Conservation (phyloP, 1,284 basidiomycete genomes). For the Tausonia pullulans region DNA sequence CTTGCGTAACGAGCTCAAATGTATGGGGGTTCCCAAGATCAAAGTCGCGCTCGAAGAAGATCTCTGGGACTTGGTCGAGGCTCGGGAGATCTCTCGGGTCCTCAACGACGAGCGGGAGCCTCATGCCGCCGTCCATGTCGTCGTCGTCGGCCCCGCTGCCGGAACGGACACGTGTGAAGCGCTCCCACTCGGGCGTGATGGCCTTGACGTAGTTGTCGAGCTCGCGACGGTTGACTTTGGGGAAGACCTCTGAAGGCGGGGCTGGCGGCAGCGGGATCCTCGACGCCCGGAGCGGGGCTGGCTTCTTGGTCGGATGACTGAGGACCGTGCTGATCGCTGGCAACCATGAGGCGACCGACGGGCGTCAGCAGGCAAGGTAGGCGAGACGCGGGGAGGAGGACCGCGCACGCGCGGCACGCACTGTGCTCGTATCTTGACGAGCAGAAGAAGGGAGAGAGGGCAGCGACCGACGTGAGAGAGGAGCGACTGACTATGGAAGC, state of each 20-base stretch:
- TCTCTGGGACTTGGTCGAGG: slow-evolving; percentile 62
- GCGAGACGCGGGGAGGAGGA: neutral
- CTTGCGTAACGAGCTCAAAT: slow-evolving; percentile 70
- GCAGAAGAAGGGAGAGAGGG: too few species aligned
- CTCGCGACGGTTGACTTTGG: slow-evolving; percentile 67
- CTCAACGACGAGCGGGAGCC: neutral
- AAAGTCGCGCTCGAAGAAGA: slow-evolving; percentile 71
- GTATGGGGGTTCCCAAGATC: slow-evolving; percentile 74
- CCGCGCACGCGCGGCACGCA: neutral
- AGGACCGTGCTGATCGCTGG: slow-evolving; percentile 61
- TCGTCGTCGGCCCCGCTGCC: neutral
- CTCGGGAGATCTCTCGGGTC: slow-evolving; percentile 45
- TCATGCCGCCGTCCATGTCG: neutral
- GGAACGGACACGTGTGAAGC: slow-evolving; percentile 17
- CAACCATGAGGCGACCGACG: neutral
- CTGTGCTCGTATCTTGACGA: neutral
- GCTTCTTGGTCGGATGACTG: slow-evolving; percentile 71
- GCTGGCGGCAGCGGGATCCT: slow-evolving; percentile 58
- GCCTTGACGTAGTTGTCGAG: slow-evolving; percentile 70
- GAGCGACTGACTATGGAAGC: slow-evolving; percentile 21
- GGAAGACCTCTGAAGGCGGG: slow-evolving; percentile 52
- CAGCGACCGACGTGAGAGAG: neutral
- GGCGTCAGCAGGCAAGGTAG: neutral
- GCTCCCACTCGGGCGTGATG: slow-evolving; percentile 41
- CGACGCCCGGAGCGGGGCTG: slow-evolving; percentile 74